A percentile compares a stretch with the other conserved stretches of the same genome.
Evolutionary conservation across 2,329 filamentous ascomycete species (phyloP).

Genomic region (Paradendryphiella salina): DNA sequence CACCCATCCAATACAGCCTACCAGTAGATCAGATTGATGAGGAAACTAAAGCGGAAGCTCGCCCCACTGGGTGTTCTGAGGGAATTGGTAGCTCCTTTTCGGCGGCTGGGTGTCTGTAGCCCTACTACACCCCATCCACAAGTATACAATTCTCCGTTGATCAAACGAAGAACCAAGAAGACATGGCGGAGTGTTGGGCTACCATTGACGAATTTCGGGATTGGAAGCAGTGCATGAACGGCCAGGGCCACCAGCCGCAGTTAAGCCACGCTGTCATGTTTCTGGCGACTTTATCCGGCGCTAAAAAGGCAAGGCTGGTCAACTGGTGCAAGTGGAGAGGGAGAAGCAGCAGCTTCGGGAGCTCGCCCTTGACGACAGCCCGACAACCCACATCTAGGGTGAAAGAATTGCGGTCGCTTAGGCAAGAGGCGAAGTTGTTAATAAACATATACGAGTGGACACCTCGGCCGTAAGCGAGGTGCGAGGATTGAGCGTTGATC

Average conservation of each 20-base stretch:
- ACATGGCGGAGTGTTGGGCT: slow-evolving; percentile 23
- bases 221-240: slow-evolving; percentile 14
- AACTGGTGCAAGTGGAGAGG: slow-evolving; percentile 23
- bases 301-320: slow-evolving; percentile 23
- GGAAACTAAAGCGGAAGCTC: slow-evolving; percentile 12
- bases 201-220: slow-evolving; percentile 14
- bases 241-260: slow-evolving; percentile 36
- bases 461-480: slow-evolving; percentile 13
- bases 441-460: slow-evolving; percentile 11
- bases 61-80: slow-evolving; percentile 7
- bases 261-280: slow-evolving; percentile 35
- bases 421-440: slow-evolving; percentile 18
- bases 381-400: slow-evolving; percentile 25
- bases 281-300: slow-evolving; percentile 29
- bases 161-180: slow-evolving; percentile 24
- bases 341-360: slow-evolving; percentile 17
- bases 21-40: slow-evolving; percentile 3
- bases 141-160: slow-evolving; percentile 9
- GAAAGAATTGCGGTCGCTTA: slow-evolving; percentile 19
- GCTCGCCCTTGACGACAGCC: slow-evolving; percentile 23
- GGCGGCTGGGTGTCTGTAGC: background rate
- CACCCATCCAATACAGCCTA: slow-evolving; percentile 7
- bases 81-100: background rate
- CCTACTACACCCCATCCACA: background rate
- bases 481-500: slow-evolving; percentile 25